Percentiles rank a stretch among this genome's conserved stretches.
Conservation (phyloP, 495 filamentous ascomycete species). For the Hyaloscypha finlandica region DNA sequence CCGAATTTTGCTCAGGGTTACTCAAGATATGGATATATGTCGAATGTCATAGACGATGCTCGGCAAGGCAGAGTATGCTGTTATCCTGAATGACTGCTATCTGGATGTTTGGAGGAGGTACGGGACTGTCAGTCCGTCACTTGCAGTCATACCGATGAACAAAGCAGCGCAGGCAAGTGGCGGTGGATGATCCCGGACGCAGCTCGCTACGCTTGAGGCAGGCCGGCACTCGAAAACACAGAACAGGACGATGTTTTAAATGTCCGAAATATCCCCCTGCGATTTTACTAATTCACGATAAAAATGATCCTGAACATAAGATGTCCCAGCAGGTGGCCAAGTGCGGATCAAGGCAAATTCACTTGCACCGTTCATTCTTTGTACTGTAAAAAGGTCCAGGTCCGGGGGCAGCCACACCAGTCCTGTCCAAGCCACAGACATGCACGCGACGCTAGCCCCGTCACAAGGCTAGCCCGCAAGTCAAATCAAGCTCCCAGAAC, state of each 20-base stretch:
- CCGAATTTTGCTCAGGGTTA: background rate
- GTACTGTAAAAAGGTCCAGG: background rate
- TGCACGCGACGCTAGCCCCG: background rate
- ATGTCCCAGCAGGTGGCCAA: background rate
- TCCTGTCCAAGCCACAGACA: background rate
- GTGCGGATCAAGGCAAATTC: background rate
- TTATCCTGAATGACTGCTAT: background rate
- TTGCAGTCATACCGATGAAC: background rate
- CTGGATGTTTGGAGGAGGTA: background rate
- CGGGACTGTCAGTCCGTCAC: background rate
- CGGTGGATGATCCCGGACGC: background rate
- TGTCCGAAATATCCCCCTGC: background rate
- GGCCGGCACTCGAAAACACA: background rate
- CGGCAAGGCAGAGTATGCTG: background rate
- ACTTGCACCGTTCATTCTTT: background rate
- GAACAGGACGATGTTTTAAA: background rate
- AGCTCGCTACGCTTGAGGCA: background rate
- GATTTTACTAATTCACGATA: background rate
- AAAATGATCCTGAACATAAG: background rate
- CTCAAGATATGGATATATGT: background rate
- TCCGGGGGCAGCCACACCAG: background rate
- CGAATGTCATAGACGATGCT: background rate
- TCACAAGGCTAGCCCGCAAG: background rate
- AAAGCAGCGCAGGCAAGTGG: background rate
- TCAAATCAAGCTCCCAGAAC: background rate